These are phyloP conservation scores for Peronospora farinosa DNA, from an alignment of 352 stramenopile species.

Conservation along the genomic window DNA sequence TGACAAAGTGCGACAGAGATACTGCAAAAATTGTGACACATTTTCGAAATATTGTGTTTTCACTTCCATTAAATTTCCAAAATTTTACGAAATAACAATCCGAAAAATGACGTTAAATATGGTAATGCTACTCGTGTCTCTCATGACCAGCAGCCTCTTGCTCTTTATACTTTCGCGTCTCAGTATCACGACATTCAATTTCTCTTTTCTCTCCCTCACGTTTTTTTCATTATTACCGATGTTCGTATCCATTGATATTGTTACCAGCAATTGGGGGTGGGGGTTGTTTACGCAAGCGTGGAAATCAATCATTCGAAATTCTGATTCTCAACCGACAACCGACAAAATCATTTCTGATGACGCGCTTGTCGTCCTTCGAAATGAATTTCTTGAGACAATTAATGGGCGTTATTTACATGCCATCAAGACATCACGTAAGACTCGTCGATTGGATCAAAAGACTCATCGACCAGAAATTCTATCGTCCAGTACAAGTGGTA, in stretches of 20 bases:
- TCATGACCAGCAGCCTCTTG: constrained; percentile 24
- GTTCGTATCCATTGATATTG: constrained; percentile 34
- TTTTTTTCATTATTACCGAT: constrained; percentile 55
- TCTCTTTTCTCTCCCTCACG: constrained; percentile 26
- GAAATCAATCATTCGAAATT: constrained; percentile 21
- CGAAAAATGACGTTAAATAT: constrained; percentile 33
- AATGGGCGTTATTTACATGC: constrained; percentile 38
- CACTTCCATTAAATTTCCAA: too few relatives aligned
- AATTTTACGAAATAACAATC: too few relatives aligned
- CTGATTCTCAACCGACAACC: constrained; percentile 8
- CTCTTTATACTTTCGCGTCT: constrained; percentile 8
- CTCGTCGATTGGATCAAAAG: constrained; percentile 18
- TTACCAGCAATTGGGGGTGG: constrained; percentile 35
- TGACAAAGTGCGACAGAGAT: too few relatives aligned
- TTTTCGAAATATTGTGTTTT: too few relatives aligned
- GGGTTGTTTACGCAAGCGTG: constrained; percentile 26
- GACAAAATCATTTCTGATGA: constrained; percentile 14
- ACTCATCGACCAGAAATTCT: constrained; percentile 31
- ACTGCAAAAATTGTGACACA: too few relatives aligned
- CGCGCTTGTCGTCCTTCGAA: constrained; percentile 25
- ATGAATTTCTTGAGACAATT: constrained; percentile 42
- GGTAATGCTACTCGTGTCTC: constrained; percentile 20
- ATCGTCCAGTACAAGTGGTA: constrained; percentile 36
- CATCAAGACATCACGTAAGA: constrained; percentile 8
- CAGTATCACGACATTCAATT: constrained; percentile 5